These are phyloP conservation scores for Tribonema minus DNA, from an alignment of 108 stramenopile genomes.

Conservation along the genomic window DNA sequence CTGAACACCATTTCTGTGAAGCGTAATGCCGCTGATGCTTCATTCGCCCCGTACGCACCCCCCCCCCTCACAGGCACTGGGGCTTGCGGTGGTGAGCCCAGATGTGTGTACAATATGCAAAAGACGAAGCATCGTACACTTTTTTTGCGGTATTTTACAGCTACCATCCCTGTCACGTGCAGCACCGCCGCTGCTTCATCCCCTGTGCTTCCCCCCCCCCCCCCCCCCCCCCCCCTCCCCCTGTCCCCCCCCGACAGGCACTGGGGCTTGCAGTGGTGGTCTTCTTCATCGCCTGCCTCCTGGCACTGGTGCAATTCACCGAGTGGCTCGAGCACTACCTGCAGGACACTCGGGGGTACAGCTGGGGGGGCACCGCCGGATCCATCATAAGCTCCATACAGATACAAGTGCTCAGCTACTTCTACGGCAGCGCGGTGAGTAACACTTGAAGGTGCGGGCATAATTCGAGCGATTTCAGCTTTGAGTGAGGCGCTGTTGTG, in stretches of 20 bases:
- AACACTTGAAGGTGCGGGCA: no score
- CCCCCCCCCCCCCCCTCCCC: neutral
- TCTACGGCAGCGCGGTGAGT: conserved; percentile 34
- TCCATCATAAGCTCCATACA: conserved; percentile 6
- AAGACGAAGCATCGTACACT: no score
- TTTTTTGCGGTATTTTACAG: no score
- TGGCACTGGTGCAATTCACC: conserved; percentile 1
- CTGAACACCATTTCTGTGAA: no score
- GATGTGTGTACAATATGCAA: no score
- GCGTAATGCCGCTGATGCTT: no score
- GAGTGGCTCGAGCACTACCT: conserved; percentile 23
- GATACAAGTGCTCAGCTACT: conserved; percentile 36
- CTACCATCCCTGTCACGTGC: no score
- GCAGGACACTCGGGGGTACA: conserved; percentile 9
- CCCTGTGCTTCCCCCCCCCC: neutral
- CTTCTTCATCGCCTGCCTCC: conserved; percentile 12
- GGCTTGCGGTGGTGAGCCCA: conserved; percentile 13
- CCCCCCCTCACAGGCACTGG: conserved; percentile 2
- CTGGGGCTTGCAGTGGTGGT: conserved; percentile 19
- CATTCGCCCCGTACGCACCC: no score
- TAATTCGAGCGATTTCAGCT: no score
- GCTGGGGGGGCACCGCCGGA: conserved; percentile 1
- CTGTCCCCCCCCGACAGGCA: conserved; percentile 5
- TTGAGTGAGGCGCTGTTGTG: no score
- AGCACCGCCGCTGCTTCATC: no score